Conservation (phyloP, 306 rosid genomes). For the cucumber (Cucumis sativus) region Cucumber_9930_V3 NC_026657.2:38024001-38024500, state of each 20-base stretch:
- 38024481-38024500: conserved; percentile 18
- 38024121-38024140: conserved; percentile 8
- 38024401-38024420: conserved; percentile 18
- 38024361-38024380: conserved; percentile 15
- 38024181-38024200: conserved; percentile 14
- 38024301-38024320: conserved; percentile 14
- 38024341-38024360: conserved; percentile 20
- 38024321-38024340: conserved; percentile 19
- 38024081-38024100: conserved; percentile 12
- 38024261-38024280: conserved; percentile 22
- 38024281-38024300: conserved; percentile 11
- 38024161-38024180: conserved; percentile 14
- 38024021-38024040: conserved; percentile 10
- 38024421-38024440: conserved; percentile 25
- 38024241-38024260: conserved; percentile 16
- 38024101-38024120: conserved; percentile 20
- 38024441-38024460: conserved; percentile 12
- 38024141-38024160: conserved; percentile 17
- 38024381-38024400: conserved; percentile 16
- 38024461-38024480: conserved; percentile 21
- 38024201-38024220: conserved; percentile 19
- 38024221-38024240: conserved; percentile 21
- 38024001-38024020: background rate
- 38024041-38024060: conserved; percentile 20
- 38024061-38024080: conserved; percentile 18